Evolutionary conservation across 371 early-diverging fungal species (phyloP).

Genomic region (Mortierella sp.): DNA sequence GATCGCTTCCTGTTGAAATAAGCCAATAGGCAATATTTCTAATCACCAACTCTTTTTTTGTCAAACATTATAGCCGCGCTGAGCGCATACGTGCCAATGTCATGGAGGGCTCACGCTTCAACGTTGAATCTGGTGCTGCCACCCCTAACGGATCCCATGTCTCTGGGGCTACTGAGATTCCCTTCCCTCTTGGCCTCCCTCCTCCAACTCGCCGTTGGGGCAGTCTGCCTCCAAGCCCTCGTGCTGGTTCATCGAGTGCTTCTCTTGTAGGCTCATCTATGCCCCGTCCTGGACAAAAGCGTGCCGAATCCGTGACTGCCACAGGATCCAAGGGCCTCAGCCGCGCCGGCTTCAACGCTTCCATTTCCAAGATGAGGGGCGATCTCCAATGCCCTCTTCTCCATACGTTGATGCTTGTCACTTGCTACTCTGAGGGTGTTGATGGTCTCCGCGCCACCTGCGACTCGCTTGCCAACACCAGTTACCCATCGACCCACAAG

Average conservation of each 20-base stretch:
- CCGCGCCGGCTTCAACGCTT: slow-evolving; percentile 46
- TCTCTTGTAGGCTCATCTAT: slow-evolving; percentile 38
- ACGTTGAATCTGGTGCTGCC: slow-evolving; percentile 27
- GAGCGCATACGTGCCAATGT: slow-evolving; percentile 58
- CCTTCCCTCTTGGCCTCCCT: slow-evolving; percentile 54
- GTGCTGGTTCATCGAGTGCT: slow-evolving; percentile 22
- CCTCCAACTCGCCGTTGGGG: slow-evolving; percentile 49
- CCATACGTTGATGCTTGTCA: too few species aligned
- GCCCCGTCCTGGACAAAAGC: slow-evolving; percentile 39
- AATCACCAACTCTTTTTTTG: background rate
- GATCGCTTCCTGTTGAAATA: too few species aligned
- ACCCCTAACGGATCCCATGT: slow-evolving; percentile 44
- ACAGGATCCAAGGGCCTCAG: slow-evolving; percentile 20
- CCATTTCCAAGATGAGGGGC: slow-evolving; percentile 44
- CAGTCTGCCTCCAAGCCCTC: slow-evolving; percentile 38
- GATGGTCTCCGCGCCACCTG: slow-evolving; percentile 90
- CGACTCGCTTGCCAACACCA: slow-evolving; percentile 88
- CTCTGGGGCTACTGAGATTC: slow-evolving; percentile 48
- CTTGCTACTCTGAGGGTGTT: slow-evolving; percentile 87
- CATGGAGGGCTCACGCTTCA: slow-evolving; percentile 29
- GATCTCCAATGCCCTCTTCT: slow-evolving; percentile 45
- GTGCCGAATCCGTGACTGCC: slow-evolving; percentile 22
- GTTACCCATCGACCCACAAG: slow-evolving; percentile 90
- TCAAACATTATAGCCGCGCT: slow-evolving; percentile 42
- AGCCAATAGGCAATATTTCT: background rate